A percentile compares a stretch with the other conserved stretches of the same genome.
phyloP scores from a whole-genome alignment of 2,329 filamentous ascomycete genomes.

The Microsporum canis region DNA sequence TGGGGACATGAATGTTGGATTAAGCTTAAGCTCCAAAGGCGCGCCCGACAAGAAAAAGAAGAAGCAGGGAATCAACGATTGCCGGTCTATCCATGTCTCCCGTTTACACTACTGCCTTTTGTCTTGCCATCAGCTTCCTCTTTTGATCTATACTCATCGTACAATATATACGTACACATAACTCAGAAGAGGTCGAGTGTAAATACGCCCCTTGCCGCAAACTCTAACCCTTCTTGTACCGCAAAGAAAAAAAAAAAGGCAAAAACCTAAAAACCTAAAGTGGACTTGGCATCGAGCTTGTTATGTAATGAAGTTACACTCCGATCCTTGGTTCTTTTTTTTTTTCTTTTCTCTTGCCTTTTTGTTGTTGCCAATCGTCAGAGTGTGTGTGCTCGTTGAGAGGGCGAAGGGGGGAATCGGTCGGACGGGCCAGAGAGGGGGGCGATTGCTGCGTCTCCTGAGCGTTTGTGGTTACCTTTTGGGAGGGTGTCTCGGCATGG shows the following conservation, averaged over 20 bases:
- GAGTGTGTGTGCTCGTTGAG: background rate
- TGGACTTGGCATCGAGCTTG: constrained; percentile 11
- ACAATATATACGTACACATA: background rate
- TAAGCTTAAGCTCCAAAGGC: constrained; percentile 1
- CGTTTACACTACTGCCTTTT: background rate
- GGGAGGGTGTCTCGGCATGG: background rate
- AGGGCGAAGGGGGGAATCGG: background rate
- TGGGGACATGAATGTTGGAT: background rate
- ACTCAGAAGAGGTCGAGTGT: background rate
- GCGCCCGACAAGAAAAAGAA: background rate
- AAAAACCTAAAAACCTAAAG: constrained; percentile 15
- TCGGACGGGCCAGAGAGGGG: background rate
- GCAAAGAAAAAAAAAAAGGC: background rate
- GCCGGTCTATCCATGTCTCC: background rate
- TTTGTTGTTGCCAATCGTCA: background rate
- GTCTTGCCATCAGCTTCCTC: background rate
- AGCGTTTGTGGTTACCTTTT: background rate
- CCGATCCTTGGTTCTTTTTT: background rate
- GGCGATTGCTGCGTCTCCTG: background rate
- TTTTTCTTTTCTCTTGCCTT: background rate
- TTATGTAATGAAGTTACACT: constrained; percentile 10
- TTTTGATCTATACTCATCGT: background rate
- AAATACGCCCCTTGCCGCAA: background rate
- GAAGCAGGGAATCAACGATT: background rate
- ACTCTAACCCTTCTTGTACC: background rate